Evolutionary conservation across 2,329 filamentous ascomycete genomes (phyloP), one percentile per base, ranked within the genome.

Genomic region (Claviceps sp.): DNA sequence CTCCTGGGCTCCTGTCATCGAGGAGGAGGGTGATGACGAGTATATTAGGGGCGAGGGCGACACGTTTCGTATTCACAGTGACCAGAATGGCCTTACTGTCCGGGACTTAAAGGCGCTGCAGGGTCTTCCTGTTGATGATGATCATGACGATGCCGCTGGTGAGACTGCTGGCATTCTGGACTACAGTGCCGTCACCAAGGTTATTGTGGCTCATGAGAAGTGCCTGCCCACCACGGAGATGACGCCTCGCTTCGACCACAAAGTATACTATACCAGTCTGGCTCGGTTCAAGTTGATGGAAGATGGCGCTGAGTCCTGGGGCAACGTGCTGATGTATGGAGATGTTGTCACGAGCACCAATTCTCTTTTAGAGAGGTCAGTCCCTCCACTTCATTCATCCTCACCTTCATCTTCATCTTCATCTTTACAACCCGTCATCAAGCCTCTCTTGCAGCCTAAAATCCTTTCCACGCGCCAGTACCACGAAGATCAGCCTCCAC

Each of bases 261-360:
- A 83, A 52, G 73, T 82, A 1, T 97, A 83, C 66, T 97, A 84
- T 65, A 72, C 79, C 4, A 84, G 85, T 54, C 73, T 97, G 9
- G 69, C 72, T 24, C 70, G 79, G 26, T 94, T 89, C 62, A 81
- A 85, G 50, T 58, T 60, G 30, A 65, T 64, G 5, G 75, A 77
- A 47, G 73, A 77, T 1, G 76, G 79, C 46, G 76, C 81, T 0
- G 71, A 78, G 3, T 70, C 78, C 24, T 97, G 94, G 73, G 93
- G 93, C 4, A 78, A 82, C 49, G 72, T 78, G 49, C 67, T 98
- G 3, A 72, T 97, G 57, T 97, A 97, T 62, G 90, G 86, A 50
- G 89, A 96, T 65, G 89, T 95, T 6, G 76, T 96, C 16, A 96
- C 91, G 2, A 95, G 89, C 65, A 98, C 93, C 30, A 95, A 91